These are phyloP conservation scores for Baeospora myosura DNA, from an alignment of 1,284 basidiomycete genomes.

Conservation along the genomic window DNA sequence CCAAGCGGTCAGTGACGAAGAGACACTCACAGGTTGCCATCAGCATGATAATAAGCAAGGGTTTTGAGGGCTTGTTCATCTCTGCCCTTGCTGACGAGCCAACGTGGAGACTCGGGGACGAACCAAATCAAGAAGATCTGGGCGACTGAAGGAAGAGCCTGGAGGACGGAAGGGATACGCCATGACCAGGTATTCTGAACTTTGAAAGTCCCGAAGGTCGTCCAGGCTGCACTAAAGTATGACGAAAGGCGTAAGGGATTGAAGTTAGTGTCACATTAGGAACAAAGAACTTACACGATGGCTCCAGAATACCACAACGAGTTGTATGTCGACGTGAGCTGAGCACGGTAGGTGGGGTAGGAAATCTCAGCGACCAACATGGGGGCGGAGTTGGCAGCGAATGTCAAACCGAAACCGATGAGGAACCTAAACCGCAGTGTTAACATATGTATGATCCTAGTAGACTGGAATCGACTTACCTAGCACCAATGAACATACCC, in stretches of 20 bases:
- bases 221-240: slow-evolving; percentile 60
- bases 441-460: slow-evolving; percentile 25
- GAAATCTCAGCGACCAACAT: slow-evolving; percentile 73
- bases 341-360: slow-evolving; percentile 71
- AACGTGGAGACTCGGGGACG: slow-evolving; percentile 68
- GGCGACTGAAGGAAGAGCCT: slow-evolving; percentile 53
- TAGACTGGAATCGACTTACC: slow-evolving; percentile 27
- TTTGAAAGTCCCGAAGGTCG: slow-evolving; percentile 65
- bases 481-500: slow-evolving; percentile 75
- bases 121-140: slow-evolving; percentile 58
- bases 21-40: slow-evolving; percentile 42
- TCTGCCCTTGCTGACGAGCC: slow-evolving; percentile 57
- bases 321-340: slow-evolving; percentile 67
- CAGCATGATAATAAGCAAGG: slow-evolving; percentile 70
- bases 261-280: too few species aligned
- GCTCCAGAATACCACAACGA: slow-evolving; percentile 76
- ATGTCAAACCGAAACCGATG: slow-evolving; percentile 36
- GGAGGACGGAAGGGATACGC: slow-evolving; percentile 65
- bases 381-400: slow-evolving; percentile 64
- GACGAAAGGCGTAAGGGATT: slow-evolving; percentile 3
- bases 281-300: slow-evolving; percentile 64
- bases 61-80: slow-evolving; percentile 54
- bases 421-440: slow-evolving; percentile 5
- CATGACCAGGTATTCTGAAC: slow-evolving; percentile 63
- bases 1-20: too few species aligned